Evolutionary conservation across 805 yeast species (phyloP).

Genomic region (Zygoascus bituminiphila): DNA sequence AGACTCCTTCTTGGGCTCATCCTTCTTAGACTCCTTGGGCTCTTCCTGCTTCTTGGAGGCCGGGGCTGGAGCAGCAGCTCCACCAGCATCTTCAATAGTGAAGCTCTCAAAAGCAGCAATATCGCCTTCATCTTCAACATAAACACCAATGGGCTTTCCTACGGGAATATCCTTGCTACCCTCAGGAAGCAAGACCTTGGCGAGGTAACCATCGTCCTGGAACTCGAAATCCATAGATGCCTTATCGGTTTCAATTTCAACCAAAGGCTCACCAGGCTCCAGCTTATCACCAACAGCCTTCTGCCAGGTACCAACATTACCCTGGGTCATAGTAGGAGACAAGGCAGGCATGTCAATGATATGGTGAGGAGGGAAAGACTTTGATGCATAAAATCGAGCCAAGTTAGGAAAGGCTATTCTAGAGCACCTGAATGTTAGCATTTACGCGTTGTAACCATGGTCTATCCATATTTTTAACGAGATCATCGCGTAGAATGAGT

Average conservation of each 20-base stretch:
- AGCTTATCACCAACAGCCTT: slow-evolving; percentile 84
- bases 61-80: slow-evolving; percentile 39
- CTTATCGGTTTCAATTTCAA: slow-evolving; percentile 96
- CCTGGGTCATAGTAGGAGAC: slow-evolving; percentile 99
- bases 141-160: slow-evolving; percentile 93
- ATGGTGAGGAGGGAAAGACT: slow-evolving; percentile 68
- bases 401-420: slow-evolving; percentile 8
- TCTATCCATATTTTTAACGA: too few species aligned
- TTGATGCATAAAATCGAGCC: slow-evolving; percentile 32
- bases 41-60: slow-evolving; percentile 28
- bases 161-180: slow-evolving; percentile 90
- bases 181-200: slow-evolving; percentile 73
- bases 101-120: slow-evolving; percentile 84
- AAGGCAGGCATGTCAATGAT: slow-evolving; percentile 97
- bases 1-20: slow-evolving; percentile 14
- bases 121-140: slow-evolving; percentile 77
- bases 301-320: slow-evolving; percentile 83
- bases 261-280: slow-evolving; percentile 86
- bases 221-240: slow-evolving; percentile 98
- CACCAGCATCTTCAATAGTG: slow-evolving; percentile 75
- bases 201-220: slow-evolving; percentile 92
- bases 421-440: slow-evolving; percentile 2
- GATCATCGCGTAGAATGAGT: too few species aligned
- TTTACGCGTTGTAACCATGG: too few species aligned
- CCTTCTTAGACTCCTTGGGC: slow-evolving; percentile 25